Conservation (phyloP, 2,329 filamentous ascomycete species). For the Diaporthe helianthi region DNA sequence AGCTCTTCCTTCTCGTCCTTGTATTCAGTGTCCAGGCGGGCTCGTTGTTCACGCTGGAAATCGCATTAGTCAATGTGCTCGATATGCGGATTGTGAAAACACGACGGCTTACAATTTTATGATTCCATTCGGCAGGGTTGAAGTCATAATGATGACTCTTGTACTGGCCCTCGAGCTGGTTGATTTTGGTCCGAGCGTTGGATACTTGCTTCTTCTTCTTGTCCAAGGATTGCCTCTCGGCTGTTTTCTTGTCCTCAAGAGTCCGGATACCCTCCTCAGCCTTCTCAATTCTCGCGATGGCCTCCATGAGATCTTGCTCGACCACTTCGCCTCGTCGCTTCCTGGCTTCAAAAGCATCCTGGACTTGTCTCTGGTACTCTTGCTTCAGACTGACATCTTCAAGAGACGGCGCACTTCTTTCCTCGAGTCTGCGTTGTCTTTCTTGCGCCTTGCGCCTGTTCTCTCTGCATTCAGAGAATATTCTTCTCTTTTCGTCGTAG, state of each 20-base stretch:
- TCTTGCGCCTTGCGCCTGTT: slow-evolving; percentile 60
- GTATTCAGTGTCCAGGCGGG: slow-evolving; percentile 31
- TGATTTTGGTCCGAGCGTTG: slow-evolving; percentile 63
- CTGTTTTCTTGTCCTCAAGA: slow-evolving; percentile 57
- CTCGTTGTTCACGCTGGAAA: slow-evolving; percentile 29
- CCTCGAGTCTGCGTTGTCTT: slow-evolving; percentile 66
- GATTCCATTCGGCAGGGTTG: slow-evolving; percentile 74
- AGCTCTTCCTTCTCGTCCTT: slow-evolving; percentile 37
- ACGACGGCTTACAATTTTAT: slow-evolving; percentile 59
- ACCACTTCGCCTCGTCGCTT: slow-evolving; percentile 59
- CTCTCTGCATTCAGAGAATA: slow-evolving; percentile 59
- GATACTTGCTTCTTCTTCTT: slow-evolving; percentile 59
- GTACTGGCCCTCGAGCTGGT: slow-evolving; percentile 66
- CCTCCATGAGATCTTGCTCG: slow-evolving; percentile 58
- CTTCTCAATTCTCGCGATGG: slow-evolving; percentile 50
- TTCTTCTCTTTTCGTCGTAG: slow-evolving; percentile 63
- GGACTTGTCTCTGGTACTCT: slow-evolving; percentile 66
- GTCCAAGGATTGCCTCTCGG: slow-evolving; percentile 58
- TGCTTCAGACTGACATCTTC: slow-evolving; percentile 74
- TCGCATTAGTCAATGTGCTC: neutral
- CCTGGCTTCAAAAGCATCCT: slow-evolving; percentile 61
- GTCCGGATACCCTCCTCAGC: slow-evolving; percentile 50
- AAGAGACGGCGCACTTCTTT: slow-evolving; percentile 69
- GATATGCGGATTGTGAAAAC: no score
- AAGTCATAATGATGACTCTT: slow-evolving; percentile 71